Conservation (phyloP, 305 asterid species). For the Solanum hybrid region DNA sequence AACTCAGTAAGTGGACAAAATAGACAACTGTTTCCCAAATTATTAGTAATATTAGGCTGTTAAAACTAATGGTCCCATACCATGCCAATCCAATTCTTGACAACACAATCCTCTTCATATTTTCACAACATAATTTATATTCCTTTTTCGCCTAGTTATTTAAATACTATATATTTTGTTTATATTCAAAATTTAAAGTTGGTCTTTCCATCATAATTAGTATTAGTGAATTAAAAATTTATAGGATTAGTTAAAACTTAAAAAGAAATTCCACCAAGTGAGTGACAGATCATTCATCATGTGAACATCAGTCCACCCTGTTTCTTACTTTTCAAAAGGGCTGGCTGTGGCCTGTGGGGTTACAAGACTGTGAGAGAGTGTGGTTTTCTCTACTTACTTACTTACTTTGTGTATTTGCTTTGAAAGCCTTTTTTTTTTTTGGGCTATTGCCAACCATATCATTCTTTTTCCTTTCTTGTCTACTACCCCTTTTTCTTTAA, state of each 20-base stretch:
- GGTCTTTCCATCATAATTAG: background rate
- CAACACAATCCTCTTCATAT: background rate
- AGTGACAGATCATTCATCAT: conserved; percentile 64
- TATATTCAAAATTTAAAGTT: background rate
- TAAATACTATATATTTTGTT: background rate
- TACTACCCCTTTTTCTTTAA: background rate
- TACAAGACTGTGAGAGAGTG: background rate
- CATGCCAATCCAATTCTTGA: conserved; percentile 3
- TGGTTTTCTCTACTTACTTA: conserved; percentile 18
- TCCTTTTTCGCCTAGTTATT: background rate
- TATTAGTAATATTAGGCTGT: conserved; percentile 21
- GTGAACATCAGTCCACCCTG: conserved; percentile 32
- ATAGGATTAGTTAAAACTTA: conserved; percentile 8
- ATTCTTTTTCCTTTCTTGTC: conserved; percentile 40
- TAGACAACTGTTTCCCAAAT: conserved; percentile 23
- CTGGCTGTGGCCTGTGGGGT: background rate
- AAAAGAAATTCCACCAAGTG: conserved; percentile 27
- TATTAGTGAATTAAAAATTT: background rate
- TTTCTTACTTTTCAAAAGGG: conserved; percentile 6
- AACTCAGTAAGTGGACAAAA: conserved; percentile 16
- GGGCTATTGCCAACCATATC: conserved; percentile 58
- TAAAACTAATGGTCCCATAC: conserved; percentile 20
- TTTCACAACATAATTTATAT: background rate
- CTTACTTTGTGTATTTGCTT: conserved; percentile 19
- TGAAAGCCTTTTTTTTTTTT: conserved; percentile 17